Base-by-base conservation (phyloP, 352 stramenopile genomes). In the Globisporangium nunn region DNA sequence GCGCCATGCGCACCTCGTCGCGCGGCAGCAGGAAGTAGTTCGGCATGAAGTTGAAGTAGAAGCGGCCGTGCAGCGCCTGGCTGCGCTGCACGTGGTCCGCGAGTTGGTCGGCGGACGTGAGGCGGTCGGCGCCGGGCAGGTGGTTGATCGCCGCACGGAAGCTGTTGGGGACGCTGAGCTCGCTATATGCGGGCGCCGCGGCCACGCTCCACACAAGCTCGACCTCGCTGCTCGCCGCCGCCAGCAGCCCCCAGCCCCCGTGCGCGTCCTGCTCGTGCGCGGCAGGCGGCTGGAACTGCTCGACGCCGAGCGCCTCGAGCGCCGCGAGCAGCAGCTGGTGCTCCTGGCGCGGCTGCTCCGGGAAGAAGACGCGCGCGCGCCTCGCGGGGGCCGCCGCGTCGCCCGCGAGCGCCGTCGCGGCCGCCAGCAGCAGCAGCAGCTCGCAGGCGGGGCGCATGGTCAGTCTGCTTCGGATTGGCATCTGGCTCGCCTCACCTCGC, bases 1-100 rank as follows among this genome's bases (percentile, higher is more conserved):
- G 71, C 17, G 57, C 61, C 43, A 91, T 68, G 48, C 67, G 47
- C n/a, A 45, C 70, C 17, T 75, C 50, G 47, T 90, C 80, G 11
- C 74, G 70, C 18, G 84, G 84, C n/a, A 94, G 69, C 52, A 78
- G 67, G 33, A 74, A 86, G 53, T 85, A 67, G 6, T 44, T 28
- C 6, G 84, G 81, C 56, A 84, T 64, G 54, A 83, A 91, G 54
- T 87, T 66, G 52, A 85, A 94, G 54, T 75, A 78, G 58, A 75
- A 88, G 56, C 79, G 82, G n/a, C 67, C 66, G 30, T 87, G 71
- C 35, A 68, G 70, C 54, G 71, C 61, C 62, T 88, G 69, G 54
- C 66, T 71, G 52, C 58, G 51, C 33, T 57, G 29, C 29, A 89
- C 60, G 57, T 91, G 77, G 29, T 73, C 59, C 41, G 63, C 54